Conservation (phyloP, 768 basidiomycete genomes). For the Suillus sp. region DNA sequence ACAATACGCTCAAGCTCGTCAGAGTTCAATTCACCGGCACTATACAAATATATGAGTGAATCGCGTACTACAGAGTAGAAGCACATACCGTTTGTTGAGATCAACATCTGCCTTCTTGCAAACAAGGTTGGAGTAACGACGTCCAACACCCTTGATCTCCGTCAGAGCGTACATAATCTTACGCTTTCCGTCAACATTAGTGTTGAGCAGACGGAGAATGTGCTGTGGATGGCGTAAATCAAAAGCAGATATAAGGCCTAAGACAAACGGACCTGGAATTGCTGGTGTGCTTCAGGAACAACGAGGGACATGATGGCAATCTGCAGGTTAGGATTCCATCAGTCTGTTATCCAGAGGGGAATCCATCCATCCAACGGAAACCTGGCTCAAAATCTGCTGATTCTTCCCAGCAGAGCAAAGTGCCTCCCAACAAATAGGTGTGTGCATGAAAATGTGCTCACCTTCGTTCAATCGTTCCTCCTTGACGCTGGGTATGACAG, state of each 20-base stretch:
- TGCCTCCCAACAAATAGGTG: background rate
- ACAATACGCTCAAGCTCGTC: conserved; percentile 99
- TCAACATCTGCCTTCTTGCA: conserved; percentile 99
- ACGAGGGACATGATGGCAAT: conserved; percentile 87
- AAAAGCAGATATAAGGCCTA: background rate
- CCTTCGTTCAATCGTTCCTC: conserved; percentile 27
- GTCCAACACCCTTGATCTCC: conserved; percentile 99
- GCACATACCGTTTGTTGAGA: conserved; percentile 90
- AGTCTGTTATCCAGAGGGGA: background rate
- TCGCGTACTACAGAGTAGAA: background rate
- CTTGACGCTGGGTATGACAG: conserved; percentile 19
- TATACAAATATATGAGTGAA: conserved; percentile 36
- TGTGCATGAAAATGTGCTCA: conserved; percentile 21
- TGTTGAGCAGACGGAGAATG: conserved; percentile 98
- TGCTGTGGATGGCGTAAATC: conserved; percentile 54
- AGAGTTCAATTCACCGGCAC: conserved; percentile 98
- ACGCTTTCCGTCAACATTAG: conserved; percentile 98
- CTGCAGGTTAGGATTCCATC: background rate
- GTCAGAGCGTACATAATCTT: conserved; percentile 99
- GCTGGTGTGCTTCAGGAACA: conserved; percentile 91
- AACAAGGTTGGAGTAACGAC: conserved; percentile 97
- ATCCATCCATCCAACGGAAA: conserved; percentile 25
- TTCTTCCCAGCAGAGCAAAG: background rate
- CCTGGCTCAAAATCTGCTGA: conserved; percentile 2
- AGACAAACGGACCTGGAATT: conserved; percentile 75